These are phyloP conservation scores for Paramyrothecium roridum DNA, from an alignment of 2,329 filamentous ascomycete species.

Conservation along the genomic window DNA sequence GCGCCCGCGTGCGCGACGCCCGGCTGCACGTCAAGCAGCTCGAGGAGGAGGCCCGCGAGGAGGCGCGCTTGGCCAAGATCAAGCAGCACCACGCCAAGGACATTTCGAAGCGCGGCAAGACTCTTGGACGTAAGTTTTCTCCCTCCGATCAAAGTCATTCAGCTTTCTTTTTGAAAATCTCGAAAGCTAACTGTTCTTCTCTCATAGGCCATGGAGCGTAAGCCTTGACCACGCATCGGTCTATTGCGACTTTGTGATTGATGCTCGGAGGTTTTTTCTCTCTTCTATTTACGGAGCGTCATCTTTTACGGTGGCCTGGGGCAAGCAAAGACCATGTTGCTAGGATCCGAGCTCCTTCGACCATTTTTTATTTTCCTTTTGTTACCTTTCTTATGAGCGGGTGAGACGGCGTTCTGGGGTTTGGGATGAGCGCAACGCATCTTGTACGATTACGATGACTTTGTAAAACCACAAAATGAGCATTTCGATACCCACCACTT, in stretches of 20 bases:
- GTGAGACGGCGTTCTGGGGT: no score
- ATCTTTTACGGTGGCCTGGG: not conserved
- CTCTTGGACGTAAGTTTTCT: slow-evolving; percentile 60
- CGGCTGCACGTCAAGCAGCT: slow-evolving; percentile 60
- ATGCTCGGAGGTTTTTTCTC: no score
- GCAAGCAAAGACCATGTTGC: not conserved
- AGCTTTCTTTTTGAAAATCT: not conserved
- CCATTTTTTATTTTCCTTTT: not conserved
- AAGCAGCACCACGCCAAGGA: slow-evolving; percentile 65
- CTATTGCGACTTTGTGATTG: no score
- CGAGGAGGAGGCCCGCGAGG: slow-evolving; percentile 64
- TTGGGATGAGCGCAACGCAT: no score
- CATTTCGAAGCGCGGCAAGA: slow-evolving; percentile 65
- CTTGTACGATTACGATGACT: no score
- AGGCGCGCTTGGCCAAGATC: slow-evolving; percentile 62
- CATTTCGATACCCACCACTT: no score
- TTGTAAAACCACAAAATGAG: no score
- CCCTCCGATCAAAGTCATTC: no score
- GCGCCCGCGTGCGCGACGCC: slow-evolving; percentile 58
- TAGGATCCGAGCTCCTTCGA: no score
- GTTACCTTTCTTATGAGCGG: not conserved
- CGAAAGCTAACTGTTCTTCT: not conserved
- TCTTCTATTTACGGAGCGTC: not conserved
- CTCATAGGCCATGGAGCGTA: not conserved
- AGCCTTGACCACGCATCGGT: not conserved